Base-by-base conservation (phyloP, 2,329 filamentous ascomycete genomes). In the Pseudocercospora pini-densiflorae region DNA sequence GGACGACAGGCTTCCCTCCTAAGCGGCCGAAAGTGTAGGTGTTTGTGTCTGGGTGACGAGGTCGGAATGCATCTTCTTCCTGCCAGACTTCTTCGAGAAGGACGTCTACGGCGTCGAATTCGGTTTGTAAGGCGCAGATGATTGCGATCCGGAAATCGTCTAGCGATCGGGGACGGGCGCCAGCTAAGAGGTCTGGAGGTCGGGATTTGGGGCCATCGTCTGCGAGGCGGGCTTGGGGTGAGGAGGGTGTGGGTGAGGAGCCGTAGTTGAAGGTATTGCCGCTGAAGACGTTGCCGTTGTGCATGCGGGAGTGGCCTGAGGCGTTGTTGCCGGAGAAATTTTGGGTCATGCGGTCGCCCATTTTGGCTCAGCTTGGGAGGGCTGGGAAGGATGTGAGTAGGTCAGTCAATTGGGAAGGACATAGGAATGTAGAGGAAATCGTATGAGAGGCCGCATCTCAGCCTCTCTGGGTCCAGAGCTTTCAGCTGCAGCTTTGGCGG, bases 21-120 rank as follows among this genome's bases (percentile, higher is more conserved):
- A 74, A 70, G 5, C 61, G 54, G 1, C 74, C 74, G 16, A 69
- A 64, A 12, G 64, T 70, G 62, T 74, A 74, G 12, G n/a, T 60
- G 51, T 73, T 74, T 12, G 29, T 31, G n/a, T 31, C 54, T 2
- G 51, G 51, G 12, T 27, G 23, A 5, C 24, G 23, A 12, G 51
- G 51, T 27, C 51, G 24, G 51, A 55, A 55, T 9, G 51, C 27
- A 5, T 55, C 51, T 31, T 55, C 51, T 9, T 5, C 51, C n/a
- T 55, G 12, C 1, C 21, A 55, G 10, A 55, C 51, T 31, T 55
- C 51, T 55, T 55, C 51, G 1, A 55, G 16, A 1, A 55, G 16
- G 27, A 55, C 10, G 27, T 55, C 51, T 4, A 55, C 27, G 23
- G 51, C 51, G 27, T 55, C 51, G 51, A 55, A 55, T 27, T 55